Evolutionary conservation across 2,329 filamentous ascomycete genomes (phyloP).

Genomic region (Ceratocystis smalleyi): DNA sequence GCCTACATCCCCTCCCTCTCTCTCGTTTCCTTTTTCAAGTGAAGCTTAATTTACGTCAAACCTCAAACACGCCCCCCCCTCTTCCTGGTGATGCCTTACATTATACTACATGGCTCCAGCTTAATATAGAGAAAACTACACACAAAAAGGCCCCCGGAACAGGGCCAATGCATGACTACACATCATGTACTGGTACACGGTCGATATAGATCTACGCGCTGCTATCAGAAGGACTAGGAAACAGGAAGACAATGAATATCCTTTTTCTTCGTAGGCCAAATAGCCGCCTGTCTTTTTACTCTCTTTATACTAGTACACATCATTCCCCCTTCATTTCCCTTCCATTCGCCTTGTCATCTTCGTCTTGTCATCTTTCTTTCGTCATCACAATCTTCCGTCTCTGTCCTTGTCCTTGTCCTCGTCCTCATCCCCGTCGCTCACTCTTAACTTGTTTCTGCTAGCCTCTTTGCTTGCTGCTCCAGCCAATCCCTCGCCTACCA

Average conservation of each 20-base stretch:
- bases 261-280: not conserved
- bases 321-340: too few relatives aligned
- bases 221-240: not conserved
- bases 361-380: too few relatives aligned
- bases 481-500: not conserved
- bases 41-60: conserved; percentile 7
- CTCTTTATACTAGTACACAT: not conserved
- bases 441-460: not conserved
- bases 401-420: conserved; percentile 3
- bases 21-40: not conserved
- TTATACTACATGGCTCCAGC: not conserved
- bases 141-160: not conserved
- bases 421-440: not conserved
- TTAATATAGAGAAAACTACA: not conserved
- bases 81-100: not conserved
- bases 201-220: not conserved
- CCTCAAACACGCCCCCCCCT: conserved; percentile 11
- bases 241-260: not conserved
- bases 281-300: not conserved
- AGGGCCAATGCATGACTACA: not conserved
- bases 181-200: not conserved
- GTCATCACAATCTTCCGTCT: conserved; percentile 2
- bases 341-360: too few relatives aligned
- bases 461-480: conserved; percentile 9
- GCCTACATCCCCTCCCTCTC: not conserved